These are phyloP conservation scores for Marchantia polymorpha DNA, from an alignment of 225 moss, liverwort and hornwort species.

Conservation along the genomic window DNA sequence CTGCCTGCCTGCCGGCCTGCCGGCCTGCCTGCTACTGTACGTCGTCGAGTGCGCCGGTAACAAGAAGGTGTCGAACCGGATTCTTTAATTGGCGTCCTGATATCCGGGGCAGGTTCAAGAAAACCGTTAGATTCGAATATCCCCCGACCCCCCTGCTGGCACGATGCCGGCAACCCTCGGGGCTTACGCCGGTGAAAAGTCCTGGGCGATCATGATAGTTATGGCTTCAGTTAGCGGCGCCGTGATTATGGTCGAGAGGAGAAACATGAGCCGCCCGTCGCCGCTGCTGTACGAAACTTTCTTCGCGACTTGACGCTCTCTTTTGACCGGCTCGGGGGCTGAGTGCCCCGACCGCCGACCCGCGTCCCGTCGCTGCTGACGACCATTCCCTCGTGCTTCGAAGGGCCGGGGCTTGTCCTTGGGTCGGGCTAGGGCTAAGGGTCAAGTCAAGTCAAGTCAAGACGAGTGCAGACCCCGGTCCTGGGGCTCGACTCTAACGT, in stretches of 20 bases:
- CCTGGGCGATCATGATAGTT: not conserved
- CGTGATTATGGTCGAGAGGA: constrained; percentile 1
- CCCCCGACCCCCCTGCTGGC: not conserved
- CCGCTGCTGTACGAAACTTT: not conserved
- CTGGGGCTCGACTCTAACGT: too few relatives aligned
- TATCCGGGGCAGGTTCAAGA: not conserved
- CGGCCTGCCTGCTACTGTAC: not conserved
- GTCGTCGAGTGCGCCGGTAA: not conserved
- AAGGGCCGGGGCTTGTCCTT: too few relatives aligned
- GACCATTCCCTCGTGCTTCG: not conserved
- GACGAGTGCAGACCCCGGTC: too few relatives aligned
- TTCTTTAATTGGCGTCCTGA: not conserved
- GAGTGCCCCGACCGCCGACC: not conserved
- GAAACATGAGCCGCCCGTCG: not conserved
- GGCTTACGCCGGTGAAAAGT: not conserved
- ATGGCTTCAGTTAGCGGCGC: not conserved
- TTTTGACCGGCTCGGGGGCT: too few relatives aligned
- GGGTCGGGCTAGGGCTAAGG: too few relatives aligned
- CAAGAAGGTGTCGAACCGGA: not conserved
- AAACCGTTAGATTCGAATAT: constrained; percentile 9
- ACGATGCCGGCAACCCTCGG: constrained; percentile 13
- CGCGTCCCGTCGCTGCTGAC: not conserved
- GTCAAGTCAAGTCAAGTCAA: too few relatives aligned
- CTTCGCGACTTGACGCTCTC: too few relatives aligned
- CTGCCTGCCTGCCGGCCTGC: not conserved